phyloP scores from a whole-genome alignment of 2,329 filamentous ascomycete genomes.

The Ophiosphaerella korrae region DNA sequence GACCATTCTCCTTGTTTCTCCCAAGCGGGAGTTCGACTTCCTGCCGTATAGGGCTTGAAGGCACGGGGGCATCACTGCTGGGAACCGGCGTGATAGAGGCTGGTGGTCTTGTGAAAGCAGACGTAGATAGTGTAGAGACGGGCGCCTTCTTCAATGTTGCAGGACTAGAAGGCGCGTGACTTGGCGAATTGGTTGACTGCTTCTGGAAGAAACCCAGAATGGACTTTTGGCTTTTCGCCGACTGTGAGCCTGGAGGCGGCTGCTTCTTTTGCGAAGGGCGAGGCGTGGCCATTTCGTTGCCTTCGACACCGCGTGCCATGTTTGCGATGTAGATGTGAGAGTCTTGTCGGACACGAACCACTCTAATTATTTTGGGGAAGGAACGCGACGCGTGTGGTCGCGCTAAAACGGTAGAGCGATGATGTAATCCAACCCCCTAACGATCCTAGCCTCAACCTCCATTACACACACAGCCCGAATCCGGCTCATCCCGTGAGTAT shows the following conservation, averaged over 20 bases:
- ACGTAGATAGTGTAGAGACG: constrained; percentile 35
- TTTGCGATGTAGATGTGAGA: background rate
- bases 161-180: constrained; percentile 40
- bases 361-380: constrained; percentile 4
- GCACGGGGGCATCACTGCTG: constrained; percentile 76
- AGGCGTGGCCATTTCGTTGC: constrained; percentile 54
- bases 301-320: constrained; percentile 55
- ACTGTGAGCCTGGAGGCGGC: constrained; percentile 52
- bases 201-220: constrained; percentile 82
- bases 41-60: constrained; percentile 71
- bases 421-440: background rate
- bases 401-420: background rate
- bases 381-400: constrained; percentile 6
- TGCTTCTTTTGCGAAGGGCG: constrained; percentile 54
- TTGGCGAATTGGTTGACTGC: constrained; percentile 56
- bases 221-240: constrained; percentile 67
- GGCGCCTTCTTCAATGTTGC: constrained; percentile 33
- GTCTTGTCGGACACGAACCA: background rate
- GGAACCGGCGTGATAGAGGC: constrained; percentile 71
- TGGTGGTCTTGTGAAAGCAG: constrained; percentile 37
- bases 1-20: constrained; percentile 60
- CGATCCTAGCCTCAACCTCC: background rate
- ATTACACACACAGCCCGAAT: too few species aligned
- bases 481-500: too few species aligned
- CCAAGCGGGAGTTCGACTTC: constrained; percentile 53